phyloP scores from a whole-genome alignment of 345 rosid genomes.

The Theobroma cacao region DNA sequence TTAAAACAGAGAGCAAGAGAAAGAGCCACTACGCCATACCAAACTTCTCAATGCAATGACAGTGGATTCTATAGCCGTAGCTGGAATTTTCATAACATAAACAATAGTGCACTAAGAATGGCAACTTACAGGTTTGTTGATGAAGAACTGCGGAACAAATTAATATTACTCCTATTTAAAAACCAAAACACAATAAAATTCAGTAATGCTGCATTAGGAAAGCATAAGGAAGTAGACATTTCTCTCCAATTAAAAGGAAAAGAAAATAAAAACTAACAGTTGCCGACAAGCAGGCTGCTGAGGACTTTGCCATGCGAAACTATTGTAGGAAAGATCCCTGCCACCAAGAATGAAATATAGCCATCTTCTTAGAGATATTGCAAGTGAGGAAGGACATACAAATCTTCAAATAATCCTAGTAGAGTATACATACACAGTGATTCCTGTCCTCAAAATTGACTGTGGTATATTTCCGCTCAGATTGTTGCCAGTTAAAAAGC shows the following conservation, averaged over 20 bases:
- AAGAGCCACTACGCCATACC: neutral
- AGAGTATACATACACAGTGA: constrained; percentile 22
- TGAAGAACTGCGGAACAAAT: constrained; percentile 44
- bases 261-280: neutral
- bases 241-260: neutral
- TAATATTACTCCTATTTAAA: constrained; percentile 34
- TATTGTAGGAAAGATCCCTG: constrained; percentile 84
- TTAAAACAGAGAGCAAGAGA: neutral
- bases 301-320: constrained; percentile 49
- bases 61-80: neutral
- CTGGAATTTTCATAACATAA: neutral
- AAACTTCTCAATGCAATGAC: neutral
- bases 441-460: constrained; percentile 30
- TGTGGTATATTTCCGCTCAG: constrained; percentile 25
- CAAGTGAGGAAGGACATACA: neutral
- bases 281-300: constrained; percentile 24
- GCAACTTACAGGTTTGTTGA: constrained; percentile 31
- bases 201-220: neutral
- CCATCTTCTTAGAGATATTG: neutral
- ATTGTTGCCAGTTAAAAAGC: constrained; percentile 27
- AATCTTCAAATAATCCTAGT: neutral
- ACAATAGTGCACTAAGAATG: neutral
- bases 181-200: neutral
- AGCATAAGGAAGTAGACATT: neutral
- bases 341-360: constrained; percentile 13